Evolutionary conservation across 768 basidiomycete species (phyloP).

Genomic region (Coprinellus micaceus): DNA sequence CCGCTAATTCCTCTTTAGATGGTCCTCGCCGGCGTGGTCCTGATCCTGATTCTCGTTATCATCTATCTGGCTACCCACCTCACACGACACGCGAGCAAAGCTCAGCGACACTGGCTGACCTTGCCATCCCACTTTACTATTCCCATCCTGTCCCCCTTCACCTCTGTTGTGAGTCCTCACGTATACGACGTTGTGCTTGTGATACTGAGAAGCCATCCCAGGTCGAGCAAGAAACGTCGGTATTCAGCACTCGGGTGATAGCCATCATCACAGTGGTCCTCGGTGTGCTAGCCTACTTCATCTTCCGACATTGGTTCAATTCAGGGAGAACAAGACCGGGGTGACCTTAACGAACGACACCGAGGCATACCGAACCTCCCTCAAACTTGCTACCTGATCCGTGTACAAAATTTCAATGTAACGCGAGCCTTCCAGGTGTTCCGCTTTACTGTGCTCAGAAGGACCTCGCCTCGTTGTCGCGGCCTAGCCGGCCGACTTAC

Average conservation of each 20-base stretch:
- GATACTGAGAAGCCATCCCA: slow-evolving; percentile 21
- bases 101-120: slow-evolving; percentile 25
- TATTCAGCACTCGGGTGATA: slow-evolving; percentile 5
- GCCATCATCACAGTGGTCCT: slow-evolving; percentile 7
- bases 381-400: too few relatives aligned
- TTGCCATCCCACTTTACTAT: slow-evolving; percentile 67
- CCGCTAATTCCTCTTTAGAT: not conserved
- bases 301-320: slow-evolving; percentile 9
- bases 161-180: slow-evolving; percentile 57
- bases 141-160: slow-evolving; percentile 74
- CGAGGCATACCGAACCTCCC: too few relatives aligned
- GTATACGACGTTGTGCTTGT: not conserved
- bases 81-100: slow-evolving; percentile 18
- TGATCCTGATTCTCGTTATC: slow-evolving; percentile 32
- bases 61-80: slow-evolving; percentile 32
- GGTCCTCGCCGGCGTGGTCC: slow-evolving; percentile 31
- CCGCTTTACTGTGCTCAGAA: too few relatives aligned
- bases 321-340: not conserved
- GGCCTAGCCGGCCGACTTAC: too few relatives aligned
- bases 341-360: not conserved
- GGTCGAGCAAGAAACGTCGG: slow-evolving; percentile 74
- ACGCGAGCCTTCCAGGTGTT: too few relatives aligned
- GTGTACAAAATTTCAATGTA: too few relatives aligned
- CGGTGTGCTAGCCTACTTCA: not conserved
- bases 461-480: too few relatives aligned